Evolutionary conservation across 768 basidiomycete species (phyloP).

Genomic region (Coprinopsis cinerea): DNA sequence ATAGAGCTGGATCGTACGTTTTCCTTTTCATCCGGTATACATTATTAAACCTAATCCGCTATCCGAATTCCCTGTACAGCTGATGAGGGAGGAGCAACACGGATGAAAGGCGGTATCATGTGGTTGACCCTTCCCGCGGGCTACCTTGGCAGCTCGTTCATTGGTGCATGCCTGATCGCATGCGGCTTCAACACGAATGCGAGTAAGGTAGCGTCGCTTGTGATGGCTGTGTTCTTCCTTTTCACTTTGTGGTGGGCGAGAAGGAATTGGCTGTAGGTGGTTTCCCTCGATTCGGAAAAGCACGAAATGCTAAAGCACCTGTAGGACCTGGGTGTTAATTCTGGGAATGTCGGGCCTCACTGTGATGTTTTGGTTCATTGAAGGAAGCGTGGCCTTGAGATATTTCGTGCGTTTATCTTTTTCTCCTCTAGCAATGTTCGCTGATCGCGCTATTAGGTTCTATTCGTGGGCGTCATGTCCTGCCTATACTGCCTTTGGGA

Average conservation of each 20-base stretch:
- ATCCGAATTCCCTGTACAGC: constrained; percentile 34
- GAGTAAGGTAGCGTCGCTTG: constrained; percentile 76
- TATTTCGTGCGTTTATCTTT: constrained; percentile 50
- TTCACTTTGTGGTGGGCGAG: constrained; percentile 88
- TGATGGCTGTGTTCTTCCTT: constrained; percentile 80
- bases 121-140: constrained; percentile 79
- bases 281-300: neutral
- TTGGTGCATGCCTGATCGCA: constrained; percentile 82
- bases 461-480: constrained; percentile 85
- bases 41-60: neutral
- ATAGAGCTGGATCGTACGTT: constrained; percentile 81
- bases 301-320: neutral
- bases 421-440: neutral
- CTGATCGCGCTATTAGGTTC: constrained; percentile 38
- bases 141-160: constrained; percentile 79
- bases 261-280: constrained; percentile 61
- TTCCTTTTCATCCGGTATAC: neutral
- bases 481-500: constrained; percentile 88
- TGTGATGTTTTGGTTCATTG: constrained; percentile 81
- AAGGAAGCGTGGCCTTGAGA: constrained; percentile 64
- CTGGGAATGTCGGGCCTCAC: constrained; percentile 75
- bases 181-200: constrained; percentile 89
- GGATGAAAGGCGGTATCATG: constrained; percentile 80
- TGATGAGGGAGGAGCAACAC: constrained; percentile 83
- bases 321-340: constrained; percentile 74